These are phyloP conservation scores for Omphalotus olearius DNA, from an alignment of 1,284 basidiomycete genomes.

Conservation along the genomic window DNA sequence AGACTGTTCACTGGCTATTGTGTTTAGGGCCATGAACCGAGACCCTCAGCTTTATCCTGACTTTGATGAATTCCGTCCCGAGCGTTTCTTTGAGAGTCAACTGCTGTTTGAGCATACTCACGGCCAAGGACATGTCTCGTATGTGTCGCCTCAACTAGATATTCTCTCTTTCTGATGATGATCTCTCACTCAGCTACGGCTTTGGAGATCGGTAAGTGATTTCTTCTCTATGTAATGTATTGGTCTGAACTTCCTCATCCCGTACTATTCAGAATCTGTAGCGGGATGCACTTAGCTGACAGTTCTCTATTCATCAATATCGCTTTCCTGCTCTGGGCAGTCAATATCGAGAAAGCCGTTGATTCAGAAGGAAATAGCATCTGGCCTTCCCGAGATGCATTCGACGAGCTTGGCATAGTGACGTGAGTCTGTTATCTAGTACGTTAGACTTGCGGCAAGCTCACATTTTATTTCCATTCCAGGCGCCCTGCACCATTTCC, in stretches of 20 bases:
- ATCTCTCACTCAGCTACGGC: conserved; percentile 1
- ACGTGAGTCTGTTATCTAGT: conserved; percentile 6
- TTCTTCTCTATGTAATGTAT: not conserved
- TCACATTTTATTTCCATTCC: too few species aligned
- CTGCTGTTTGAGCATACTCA: conserved; percentile 9
- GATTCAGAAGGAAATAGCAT: not conserved
- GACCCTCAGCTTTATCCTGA: conserved; percentile 11
- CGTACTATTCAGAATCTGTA: conserved; percentile 23
- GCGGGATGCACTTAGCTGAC: conserved; percentile 27
- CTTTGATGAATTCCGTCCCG: conserved; percentile 19
- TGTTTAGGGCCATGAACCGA: conserved; percentile 13
- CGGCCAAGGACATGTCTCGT: conserved; percentile 13
- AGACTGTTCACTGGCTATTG: not conserved
- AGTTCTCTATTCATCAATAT: conserved; percentile 32
- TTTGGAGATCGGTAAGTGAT: conserved; percentile 8
- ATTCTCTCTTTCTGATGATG: not conserved
- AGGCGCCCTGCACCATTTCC: too few species aligned
- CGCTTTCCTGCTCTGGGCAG: conserved; percentile 28
- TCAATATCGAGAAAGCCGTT: conserved; percentile 21
- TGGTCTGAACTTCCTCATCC: not conserved
- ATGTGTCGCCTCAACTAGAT: not conserved
- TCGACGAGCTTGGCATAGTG: conserved; percentile 10
- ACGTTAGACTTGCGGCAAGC: too few species aligned
- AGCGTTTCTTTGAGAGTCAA: conserved; percentile 14
- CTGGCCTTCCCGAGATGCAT: conserved; percentile 1